Percentiles rank a stretch among this genome's conserved stretches.
Conservation (phyloP, 495 filamentous ascomycete genomes). For the Penicillium arizonense region DNA sequence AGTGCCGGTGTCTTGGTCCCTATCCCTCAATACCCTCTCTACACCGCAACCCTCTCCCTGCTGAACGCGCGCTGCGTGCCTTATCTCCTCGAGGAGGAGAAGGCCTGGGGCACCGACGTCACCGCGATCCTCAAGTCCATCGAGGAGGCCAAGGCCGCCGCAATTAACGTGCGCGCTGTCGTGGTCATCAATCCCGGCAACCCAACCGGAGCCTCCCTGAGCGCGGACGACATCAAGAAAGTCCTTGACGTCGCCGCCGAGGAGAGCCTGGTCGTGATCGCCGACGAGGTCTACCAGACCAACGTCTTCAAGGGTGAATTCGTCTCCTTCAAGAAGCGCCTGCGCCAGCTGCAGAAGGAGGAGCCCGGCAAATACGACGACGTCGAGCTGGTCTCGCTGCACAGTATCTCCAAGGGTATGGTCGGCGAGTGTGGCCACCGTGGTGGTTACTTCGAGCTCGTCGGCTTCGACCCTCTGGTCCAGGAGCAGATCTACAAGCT, state of each 20-base stretch:
- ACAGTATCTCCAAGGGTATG: slow-evolving; percentile 94
- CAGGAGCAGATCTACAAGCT: slow-evolving; percentile 97
- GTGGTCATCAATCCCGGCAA: slow-evolving; percentile 99
- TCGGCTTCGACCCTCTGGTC: slow-evolving; percentile 82
- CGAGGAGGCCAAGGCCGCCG: slow-evolving; percentile 66
- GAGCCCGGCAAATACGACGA: slow-evolving; percentile 71
- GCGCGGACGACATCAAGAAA: slow-evolving; percentile 70
- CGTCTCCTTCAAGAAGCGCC: slow-evolving; percentile 87
- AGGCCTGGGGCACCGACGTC: slow-evolving; percentile 84
- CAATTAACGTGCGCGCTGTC: slow-evolving; percentile 84
- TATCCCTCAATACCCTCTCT: slow-evolving; percentile 96
- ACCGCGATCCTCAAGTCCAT: slow-evolving; percentile 68
- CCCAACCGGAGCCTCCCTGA: slow-evolving; percentile 85
- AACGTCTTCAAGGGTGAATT: slow-evolving; percentile 95
- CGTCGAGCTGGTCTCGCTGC: slow-evolving; percentile 82
- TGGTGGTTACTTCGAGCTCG: slow-evolving; percentile 94
- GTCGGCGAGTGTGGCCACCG: slow-evolving; percentile 97
- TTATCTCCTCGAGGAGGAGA: slow-evolving; percentile 85
- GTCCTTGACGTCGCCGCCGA: slow-evolving; percentile 83
- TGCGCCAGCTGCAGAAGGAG: slow-evolving; percentile 79
- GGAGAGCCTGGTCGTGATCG: slow-evolving; percentile 83
- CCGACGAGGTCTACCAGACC: slow-evolving; percentile 98
- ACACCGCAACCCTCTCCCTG: slow-evolving; percentile 88
- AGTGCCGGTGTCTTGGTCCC: slow-evolving; percentile 86
- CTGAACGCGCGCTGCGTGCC: slow-evolving; percentile 86